These are phyloP conservation scores for Suillus americanus DNA, from an alignment of 768 basidiomycete species.

Conservation along the genomic window DNA sequence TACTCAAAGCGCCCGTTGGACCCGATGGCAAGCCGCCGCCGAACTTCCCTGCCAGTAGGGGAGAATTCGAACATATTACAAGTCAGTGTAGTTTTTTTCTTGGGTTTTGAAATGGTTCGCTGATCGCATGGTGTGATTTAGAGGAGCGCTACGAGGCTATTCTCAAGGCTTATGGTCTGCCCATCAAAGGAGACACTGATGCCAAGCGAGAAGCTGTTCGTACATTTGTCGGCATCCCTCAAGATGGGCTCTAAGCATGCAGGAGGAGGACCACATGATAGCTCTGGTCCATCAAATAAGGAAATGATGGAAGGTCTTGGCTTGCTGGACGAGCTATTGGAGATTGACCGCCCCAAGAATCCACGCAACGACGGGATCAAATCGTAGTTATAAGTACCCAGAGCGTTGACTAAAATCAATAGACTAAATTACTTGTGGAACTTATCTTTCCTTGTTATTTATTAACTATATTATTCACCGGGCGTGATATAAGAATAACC, in stretches of 20 bases:
- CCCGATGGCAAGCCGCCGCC: conserved; percentile 35
- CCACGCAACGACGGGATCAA: neutral
- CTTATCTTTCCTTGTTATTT: neutral
- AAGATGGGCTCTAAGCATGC: conserved; percentile 14
- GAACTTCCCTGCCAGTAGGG: conserved; percentile 38
- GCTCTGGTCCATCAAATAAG: neutral
- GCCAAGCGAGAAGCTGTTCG: conserved; percentile 41
- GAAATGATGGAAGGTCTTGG: neutral
- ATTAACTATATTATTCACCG: no score
- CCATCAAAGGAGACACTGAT: conserved; percentile 38
- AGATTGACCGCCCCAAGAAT: neutral
- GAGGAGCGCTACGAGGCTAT: conserved; percentile 43
- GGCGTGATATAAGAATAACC: no score
- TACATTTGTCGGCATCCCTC: conserved; percentile 36
- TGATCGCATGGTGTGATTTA: conserved; percentile 11
- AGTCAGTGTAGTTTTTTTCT: conserved; percentile 25
- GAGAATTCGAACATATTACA: conserved; percentile 47
- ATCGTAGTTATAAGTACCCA: neutral
- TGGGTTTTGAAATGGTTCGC: neutral
- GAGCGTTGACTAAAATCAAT: no score
- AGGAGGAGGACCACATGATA: neutral
- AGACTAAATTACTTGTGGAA: neutral
- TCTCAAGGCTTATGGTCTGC: conserved; percentile 33
- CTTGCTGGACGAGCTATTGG: neutral
- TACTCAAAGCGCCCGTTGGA: conserved; percentile 29